These are phyloP conservation scores for Kentomonas sorsogonicus DNA, from an alignment of 208 protist genomes.

Conservation along the genomic window DNA sequence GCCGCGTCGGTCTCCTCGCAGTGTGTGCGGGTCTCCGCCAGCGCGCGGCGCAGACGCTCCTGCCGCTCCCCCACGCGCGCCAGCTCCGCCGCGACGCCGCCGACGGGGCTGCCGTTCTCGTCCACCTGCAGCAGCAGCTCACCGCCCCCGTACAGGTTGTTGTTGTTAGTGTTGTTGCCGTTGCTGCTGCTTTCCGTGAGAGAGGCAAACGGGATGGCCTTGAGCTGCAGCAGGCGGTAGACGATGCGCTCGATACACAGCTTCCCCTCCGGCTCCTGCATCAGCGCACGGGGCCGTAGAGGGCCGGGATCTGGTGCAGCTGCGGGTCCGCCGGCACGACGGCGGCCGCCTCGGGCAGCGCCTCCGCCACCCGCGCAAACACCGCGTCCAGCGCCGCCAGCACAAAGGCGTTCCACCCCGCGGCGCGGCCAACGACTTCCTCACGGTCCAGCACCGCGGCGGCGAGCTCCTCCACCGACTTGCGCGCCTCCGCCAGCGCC, in stretches of 20 bases:
- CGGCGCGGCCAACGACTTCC: conserved; percentile 56
- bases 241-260: conserved; percentile 65
- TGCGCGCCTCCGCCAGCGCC: conserved; percentile 41
- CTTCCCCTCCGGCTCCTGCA: conserved; percentile 69
- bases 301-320: conserved; percentile 47
- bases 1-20: conserved; percentile 32
- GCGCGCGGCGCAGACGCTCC: conserved; percentile 52
- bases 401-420: conserved; percentile 74
- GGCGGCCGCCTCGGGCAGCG: conserved; percentile 37
- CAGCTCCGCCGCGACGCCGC: conserved; percentile 12
- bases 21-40: conserved; percentile 54
- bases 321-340: conserved; percentile 43
- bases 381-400: conserved; percentile 54
- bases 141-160: conserved; percentile 8
- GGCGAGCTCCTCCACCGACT: conserved; percentile 45
- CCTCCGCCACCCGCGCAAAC: conserved; percentile 41
- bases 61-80: conserved; percentile 39
- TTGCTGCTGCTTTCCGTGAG: no score
- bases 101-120: not conserved
- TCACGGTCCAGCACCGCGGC: conserved; percentile 39
- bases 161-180: no score
- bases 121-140: conserved; percentile 7
- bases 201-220: no score
- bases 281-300: conserved; percentile 61
- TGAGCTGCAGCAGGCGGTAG: conserved; percentile 63